Conservation (phyloP, 164 flowering plant species). For the Tinospora cordifolia region DNA sequence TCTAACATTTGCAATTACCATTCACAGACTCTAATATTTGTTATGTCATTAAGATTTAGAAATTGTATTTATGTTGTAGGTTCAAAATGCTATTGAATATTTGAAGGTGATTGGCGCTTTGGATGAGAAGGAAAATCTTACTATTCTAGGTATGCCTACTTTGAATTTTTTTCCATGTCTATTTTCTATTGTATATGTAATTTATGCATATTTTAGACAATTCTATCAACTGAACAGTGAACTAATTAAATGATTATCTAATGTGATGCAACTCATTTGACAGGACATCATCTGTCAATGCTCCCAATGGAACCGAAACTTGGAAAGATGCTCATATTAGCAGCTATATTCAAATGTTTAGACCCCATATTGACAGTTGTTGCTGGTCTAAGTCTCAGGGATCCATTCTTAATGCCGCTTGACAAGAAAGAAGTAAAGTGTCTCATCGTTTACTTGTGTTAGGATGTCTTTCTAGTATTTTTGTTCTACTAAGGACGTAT, state of each 20-base stretch:
- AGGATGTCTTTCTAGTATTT: not conserved
- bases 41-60: not conserved
- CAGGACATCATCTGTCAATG: constrained; percentile 78
- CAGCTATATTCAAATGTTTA: constrained; percentile 77
- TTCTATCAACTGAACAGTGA: not conserved
- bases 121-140: constrained; percentile 76
- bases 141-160: constrained; percentile 51
- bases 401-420: constrained; percentile 79
- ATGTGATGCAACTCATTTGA: constrained; percentile 13
- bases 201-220: not conserved
- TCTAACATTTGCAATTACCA: not conserved
- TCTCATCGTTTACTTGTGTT: not conserved
- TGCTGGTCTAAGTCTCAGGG: constrained; percentile 88
- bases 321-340: constrained; percentile 91
- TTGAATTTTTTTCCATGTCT: not conserved
- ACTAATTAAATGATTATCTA: not conserved
- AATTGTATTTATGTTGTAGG: constrained; percentile 36
- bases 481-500: not conserved
- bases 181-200: not conserved
- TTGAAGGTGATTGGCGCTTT: constrained; percentile 81
- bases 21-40: not conserved
- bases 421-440: constrained; percentile 76
- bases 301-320: constrained; percentile 98
- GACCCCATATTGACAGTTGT: constrained; percentile 83
- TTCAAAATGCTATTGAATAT: constrained; percentile 93